Base-by-base conservation (phyloP, 2,329 filamentous ascomycete genomes). In the Akanthomyces dipterigenus region DNA sequence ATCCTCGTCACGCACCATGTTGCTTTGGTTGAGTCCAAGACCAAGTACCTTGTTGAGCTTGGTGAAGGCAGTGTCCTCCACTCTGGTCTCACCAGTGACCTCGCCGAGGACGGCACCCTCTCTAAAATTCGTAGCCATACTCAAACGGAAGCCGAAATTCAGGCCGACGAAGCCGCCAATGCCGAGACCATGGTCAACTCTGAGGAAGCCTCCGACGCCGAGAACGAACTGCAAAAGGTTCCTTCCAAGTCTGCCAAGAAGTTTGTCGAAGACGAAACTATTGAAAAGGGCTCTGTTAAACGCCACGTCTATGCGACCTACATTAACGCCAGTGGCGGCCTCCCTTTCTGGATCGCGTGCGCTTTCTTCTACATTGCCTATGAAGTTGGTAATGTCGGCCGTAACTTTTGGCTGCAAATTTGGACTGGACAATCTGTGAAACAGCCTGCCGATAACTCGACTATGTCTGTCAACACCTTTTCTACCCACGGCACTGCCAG, bases 1-100 rank as follows among this genome's bases (percentile, higher is more conserved):
- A 90, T 95, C 53, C 76, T 95, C 4, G 90, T 92, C 28, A 95
- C 90, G 0, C 90, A 95, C 69, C 89, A 93, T 67, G 86, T 92
- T 22, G 84, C 84, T 3, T 79, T 93, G 1, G 88, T 87, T 65
- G 80, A 90, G 62, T 79, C 88, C 14, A 84, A 83, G 68, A 86
- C 90, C 7, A 89, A 89, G 67, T 93, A 89, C 66, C 79, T 90
- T 7, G 87, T 93, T 5, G 83, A 90, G 64, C 81, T 95, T 2
- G 87, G 85, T 22, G 84, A 90, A 59, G 90, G 89, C 9, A 79
- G 77, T 7, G 81, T 89, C 9, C 77, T 87, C 45, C 78, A 88
- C 65, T 81, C 86, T 3, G 90, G 89, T 0, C 73, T 85, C 1
- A 77, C 89, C 1, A 82, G 84, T 0, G 87, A 91, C n/a, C 74